Evolutionary conservation across 2,329 filamentous ascomycete species (phyloP), one percentile per base, ranked within the genome.

Genomic region (Claviceps sp.): DNA sequence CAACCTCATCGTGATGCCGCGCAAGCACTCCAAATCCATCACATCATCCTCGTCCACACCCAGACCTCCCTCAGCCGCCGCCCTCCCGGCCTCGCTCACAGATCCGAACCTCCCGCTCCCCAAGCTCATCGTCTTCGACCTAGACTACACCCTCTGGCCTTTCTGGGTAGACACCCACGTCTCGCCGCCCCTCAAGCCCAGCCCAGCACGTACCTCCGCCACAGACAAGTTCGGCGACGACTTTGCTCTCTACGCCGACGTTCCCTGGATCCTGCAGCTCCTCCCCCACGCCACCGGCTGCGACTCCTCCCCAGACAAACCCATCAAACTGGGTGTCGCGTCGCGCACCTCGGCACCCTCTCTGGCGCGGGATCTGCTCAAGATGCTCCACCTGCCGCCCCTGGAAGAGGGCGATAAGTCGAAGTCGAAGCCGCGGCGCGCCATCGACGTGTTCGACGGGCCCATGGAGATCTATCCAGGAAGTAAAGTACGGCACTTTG

Each of bases 121-220:
- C 0, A 82, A 84, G 55, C 77, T 95, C 59, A 78, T 97, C 60
- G 87, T 93, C 57, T 96, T 97, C 71, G 93, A 97, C 67, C 81
- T 97, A 56, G 91, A 97, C 75, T 97, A 96, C 75, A 97, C 93
- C 0, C 76, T 97, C n/a, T 97, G 91, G 93, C 89, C 90, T 4
- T 96, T 96, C 70, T 97, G 91, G 91, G 84, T 95, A 1, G 93
- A 97, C 72, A 95, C 89, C 3, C 90, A 96, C 69, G 85, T 93
- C 60, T 80, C 81, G 24, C 78, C 82, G 6, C 90, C 89, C 0
- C 70, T 95, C 18, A 76, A 77, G 58, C 61, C 73, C 6, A 70
- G 73, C 51, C 52, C 70, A 0, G 56, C 64, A 7, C 67, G 67
- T 69, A 71, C 63, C 54, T 67, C 67, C 56, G 72, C 68, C 51